phyloP scores from a whole-genome alignment of 225 moss, liverwort and hornwort genomes.

The Antitrichia curtipendula region DNA sequence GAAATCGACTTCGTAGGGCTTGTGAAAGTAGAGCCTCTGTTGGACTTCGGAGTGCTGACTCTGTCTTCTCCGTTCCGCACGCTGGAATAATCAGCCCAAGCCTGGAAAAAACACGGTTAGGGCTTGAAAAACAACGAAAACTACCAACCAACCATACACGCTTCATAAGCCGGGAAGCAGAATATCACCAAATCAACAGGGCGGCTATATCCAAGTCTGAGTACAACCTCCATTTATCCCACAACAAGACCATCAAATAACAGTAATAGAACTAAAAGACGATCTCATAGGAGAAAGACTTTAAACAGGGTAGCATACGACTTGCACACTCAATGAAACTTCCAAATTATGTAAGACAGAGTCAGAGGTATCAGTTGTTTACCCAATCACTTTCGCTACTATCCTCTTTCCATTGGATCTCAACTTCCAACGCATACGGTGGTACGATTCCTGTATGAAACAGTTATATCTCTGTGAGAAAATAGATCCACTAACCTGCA shows the following conservation, averaged over 20 bases:
- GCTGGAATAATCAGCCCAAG: constrained; percentile 30
- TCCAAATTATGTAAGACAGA: neutral
- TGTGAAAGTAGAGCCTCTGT: constrained; percentile 24
- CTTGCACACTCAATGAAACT: neutral
- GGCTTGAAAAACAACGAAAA: neutral
- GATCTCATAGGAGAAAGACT: neutral
- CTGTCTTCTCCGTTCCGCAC: constrained; percentile 20
- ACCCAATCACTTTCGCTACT: constrained; percentile 48
- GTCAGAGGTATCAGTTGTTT: neutral
- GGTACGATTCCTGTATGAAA: constrained; percentile 75
- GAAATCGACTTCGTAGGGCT: constrained; percentile 36
- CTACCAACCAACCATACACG: neutral
- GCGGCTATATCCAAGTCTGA: neutral
- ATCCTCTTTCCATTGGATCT: constrained; percentile 88
- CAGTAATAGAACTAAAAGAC: neutral
- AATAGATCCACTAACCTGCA: neutral
- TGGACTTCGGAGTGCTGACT: constrained; percentile 29
- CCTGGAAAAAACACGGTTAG: neutral
- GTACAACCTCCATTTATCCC: neutral
- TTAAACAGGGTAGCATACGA: neutral
- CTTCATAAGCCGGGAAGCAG: neutral
- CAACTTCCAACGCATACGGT: constrained; percentile 71
- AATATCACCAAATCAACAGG: neutral
- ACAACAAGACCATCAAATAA: fast-evolving
- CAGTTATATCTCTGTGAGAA: neutral